A percentile compares a stretch with the other conserved stretches of the same genome.
Evolutionary conservation across 2,329 filamentous ascomycete species (phyloP).

Genomic region (Pseudogymnoascus sp.): DNA sequence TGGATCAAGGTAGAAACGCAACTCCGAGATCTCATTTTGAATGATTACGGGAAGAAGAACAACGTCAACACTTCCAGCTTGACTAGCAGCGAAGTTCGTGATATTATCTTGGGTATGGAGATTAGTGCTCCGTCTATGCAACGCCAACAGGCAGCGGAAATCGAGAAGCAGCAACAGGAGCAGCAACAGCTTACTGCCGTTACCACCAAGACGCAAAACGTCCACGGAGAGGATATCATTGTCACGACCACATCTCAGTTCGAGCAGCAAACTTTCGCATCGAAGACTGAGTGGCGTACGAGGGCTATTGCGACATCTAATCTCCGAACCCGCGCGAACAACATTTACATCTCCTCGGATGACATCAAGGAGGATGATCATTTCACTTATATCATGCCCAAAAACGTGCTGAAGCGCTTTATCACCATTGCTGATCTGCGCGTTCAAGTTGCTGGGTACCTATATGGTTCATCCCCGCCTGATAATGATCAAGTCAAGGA

Average conservation of each 20-base stretch:
- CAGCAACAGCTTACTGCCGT: constrained; percentile 94
- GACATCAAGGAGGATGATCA: constrained; percentile 74
- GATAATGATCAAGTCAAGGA: constrained; percentile 98
- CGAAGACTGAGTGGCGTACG: constrained; percentile 98
- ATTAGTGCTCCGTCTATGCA: constrained; percentile 97
- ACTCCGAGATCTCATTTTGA: constrained; percentile 87
- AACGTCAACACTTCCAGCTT: constrained; percentile 97
- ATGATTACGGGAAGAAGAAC: constrained; percentile 99
- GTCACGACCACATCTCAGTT: constrained; percentile 97
- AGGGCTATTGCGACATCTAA: constrained; percentile 95
- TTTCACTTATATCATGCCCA: constrained; percentile 96
- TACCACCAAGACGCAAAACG: constrained; percentile 96
- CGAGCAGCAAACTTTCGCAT: constrained; percentile 94
- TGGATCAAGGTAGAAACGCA: constrained; percentile 99
- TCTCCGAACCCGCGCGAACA: constrained; percentile 85
- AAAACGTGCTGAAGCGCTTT: constrained; percentile 97
- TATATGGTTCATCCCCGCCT: constrained; percentile 85
- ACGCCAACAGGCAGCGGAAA: constrained; percentile 94
- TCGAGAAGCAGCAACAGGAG: constrained; percentile 97
- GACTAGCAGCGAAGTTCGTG: constrained; percentile 92
- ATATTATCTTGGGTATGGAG: constrained; percentile 99
- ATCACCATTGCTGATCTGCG: constrained; percentile 95
- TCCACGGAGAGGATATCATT: constrained; percentile 94
- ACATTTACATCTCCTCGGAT: constrained; percentile 96
- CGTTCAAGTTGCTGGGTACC: constrained; percentile 90